Evolutionary conservation across 192 early-diverging fungal species (phyloP).

Genomic region (Borealophlyctis nickersoniae): DNA sequence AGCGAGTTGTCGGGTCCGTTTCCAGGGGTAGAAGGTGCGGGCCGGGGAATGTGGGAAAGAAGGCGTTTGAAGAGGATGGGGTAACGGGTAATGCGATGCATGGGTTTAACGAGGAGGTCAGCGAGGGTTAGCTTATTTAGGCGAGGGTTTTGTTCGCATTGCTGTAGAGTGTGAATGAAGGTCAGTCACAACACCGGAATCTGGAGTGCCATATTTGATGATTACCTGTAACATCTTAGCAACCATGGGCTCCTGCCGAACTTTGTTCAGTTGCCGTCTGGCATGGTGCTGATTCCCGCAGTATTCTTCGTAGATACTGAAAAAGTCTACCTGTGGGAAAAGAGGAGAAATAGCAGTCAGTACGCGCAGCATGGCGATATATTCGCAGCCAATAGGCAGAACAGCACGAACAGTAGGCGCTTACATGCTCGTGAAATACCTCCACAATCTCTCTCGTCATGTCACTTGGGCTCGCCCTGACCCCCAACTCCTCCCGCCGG

Average conservation of each 20-base stretch:
- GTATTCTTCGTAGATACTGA: conserved; percentile 37
- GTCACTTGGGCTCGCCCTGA: background rate
- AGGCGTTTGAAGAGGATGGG: conserved; percentile 49
- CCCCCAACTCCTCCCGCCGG: conserved; percentile 15
- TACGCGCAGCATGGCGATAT: background rate
- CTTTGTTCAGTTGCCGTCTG: conserved; percentile 20
- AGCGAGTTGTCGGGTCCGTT: too few relatives aligned
- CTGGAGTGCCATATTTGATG: conserved; percentile 1
- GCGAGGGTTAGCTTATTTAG: conserved; percentile 41
- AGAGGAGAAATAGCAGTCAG: conserved; percentile 8
- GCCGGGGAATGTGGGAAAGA: conserved; percentile 19
- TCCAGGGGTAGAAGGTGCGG: too few relatives aligned
- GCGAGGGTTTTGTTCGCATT: conserved; percentile 47
- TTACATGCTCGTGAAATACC: conserved; percentile 29
- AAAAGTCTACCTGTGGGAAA: conserved; percentile 27
- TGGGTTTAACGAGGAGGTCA: conserved; percentile 48
- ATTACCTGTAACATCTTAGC: conserved; percentile 18
- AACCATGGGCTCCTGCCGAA: conserved; percentile 23
- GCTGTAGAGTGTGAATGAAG: conserved; percentile 21
- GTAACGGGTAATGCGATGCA: conserved; percentile 52
- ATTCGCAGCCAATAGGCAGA: background rate
- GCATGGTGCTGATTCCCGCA: conserved; percentile 47
- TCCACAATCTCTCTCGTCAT: conserved; percentile 9
- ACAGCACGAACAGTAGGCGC: background rate
- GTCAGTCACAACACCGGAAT: too few relatives aligned